Base-by-base conservation (phyloP, 2,329 filamentous ascomycete species). In the Rhexocercosporidium sp. region DNA sequence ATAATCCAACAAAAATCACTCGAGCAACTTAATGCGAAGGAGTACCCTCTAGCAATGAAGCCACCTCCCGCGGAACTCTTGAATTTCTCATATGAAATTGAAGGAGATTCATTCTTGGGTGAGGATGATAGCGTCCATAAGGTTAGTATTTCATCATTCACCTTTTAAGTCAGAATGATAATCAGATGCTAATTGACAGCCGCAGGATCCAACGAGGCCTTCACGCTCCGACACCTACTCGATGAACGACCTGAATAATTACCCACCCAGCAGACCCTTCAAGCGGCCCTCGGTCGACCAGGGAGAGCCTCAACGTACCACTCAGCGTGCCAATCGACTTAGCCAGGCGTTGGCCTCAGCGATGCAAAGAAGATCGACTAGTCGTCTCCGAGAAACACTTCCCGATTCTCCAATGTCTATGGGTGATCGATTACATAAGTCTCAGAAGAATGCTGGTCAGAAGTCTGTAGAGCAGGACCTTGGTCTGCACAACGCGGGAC, bases 21-120 rank as follows among this genome's bases (percentile, higher is more conserved):
- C 39, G 83, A 86, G 67, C 86, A 90, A 63, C 87, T 97, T 66
- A 94, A 98, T 79, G 85, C 91, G 16, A 97, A 96, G 78, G 89
- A 96, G 74, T 99, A 97, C 78, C 96, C 96, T 46, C 84, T 99
- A 34, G 95, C 95, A 44, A 86, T 87, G 69, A 90, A 92, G 59
- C 91, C 93, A 0, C 97, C 94, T 1, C 96, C 96, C 1, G 86
- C 89, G 18, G 90, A 92, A 61, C 82, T 99, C 68, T 88, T 89
- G 70, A 89, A 89, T 65, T 91, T 98, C 76, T 89, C 87, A 47
- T 94, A 97, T 73, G 88, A 90, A 61, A 82, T 92, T 41, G 86
- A 87, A 57, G 86, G 88, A 53, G 82, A 83, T n/a, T 31, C 67
- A 25, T 64, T 70, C 22, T 59, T 63, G 46, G 62, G 61, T 39